Evolutionary conservation across 1,284 basidiomycete genomes (phyloP).

Genomic region (Coriolopsis trogii): DNA sequence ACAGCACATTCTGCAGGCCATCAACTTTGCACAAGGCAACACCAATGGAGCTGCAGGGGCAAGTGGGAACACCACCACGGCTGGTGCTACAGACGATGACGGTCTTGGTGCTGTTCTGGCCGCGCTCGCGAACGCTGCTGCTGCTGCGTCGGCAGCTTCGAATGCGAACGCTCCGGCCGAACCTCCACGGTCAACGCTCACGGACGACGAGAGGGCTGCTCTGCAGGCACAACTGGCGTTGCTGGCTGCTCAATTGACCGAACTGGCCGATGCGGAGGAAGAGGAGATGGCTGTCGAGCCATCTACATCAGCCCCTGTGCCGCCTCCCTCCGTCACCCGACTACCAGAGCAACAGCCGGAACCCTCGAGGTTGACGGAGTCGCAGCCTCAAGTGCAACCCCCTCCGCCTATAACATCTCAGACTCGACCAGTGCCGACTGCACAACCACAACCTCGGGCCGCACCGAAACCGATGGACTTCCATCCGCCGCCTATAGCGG

Average conservation of each 20-base stretch:
- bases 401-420: too few species aligned
- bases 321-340: too few species aligned
- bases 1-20: constrained; percentile 73
- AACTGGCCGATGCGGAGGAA: constrained; percentile 48
- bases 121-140: constrained; percentile 12
- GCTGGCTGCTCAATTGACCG: constrained; percentile 63
- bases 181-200: constrained; percentile 27
- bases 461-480: background rate
- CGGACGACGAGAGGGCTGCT: constrained; percentile 53
- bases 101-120: constrained; percentile 15
- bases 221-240: constrained; percentile 66
- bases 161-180: too few species aligned
- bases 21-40: constrained; percentile 56
- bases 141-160: background rate
- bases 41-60: background rate
- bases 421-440: background rate
- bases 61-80: too few species aligned
- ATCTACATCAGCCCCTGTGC: background rate
- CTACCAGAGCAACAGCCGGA: too few species aligned
- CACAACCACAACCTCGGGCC: background rate
- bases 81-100: constrained; percentile 7
- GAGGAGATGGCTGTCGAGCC: constrained; percentile 31
- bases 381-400: background rate
- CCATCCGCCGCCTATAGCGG: constrained; percentile 18
- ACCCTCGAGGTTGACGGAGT: too few species aligned